phyloP scores from a whole-genome alignment of 495 filamentous ascomycete species.

The Annulohypoxylon stygium region DNA sequence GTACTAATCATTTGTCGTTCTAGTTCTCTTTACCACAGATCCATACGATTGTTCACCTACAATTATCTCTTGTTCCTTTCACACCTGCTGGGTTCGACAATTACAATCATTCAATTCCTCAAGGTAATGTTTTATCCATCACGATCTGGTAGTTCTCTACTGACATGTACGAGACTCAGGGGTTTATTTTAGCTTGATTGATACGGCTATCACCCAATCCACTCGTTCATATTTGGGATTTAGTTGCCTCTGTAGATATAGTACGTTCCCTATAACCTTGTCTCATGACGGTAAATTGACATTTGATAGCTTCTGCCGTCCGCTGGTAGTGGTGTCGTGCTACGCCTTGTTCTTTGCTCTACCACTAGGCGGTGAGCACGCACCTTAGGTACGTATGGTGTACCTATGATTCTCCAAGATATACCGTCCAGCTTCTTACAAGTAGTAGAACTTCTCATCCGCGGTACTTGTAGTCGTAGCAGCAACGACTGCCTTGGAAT shows the following conservation, averaged over 20 bases:
- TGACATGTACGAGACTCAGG: too few relatives aligned
- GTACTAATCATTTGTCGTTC: too few relatives aligned
- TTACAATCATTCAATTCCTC: too few relatives aligned
- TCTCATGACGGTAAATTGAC: background rate
- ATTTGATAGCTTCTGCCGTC: background rate
- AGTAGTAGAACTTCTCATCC: background rate
- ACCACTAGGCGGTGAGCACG: background rate
- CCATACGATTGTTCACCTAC: too few relatives aligned
- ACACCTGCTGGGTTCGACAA: too few relatives aligned
- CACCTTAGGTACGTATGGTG: background rate
- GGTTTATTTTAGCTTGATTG: too few relatives aligned
- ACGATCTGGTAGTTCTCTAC: too few relatives aligned
- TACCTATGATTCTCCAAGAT: background rate
- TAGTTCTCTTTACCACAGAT: too few relatives aligned
- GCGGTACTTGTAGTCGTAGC: background rate
- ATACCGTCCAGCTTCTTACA: background rate
- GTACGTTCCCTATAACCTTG: background rate
- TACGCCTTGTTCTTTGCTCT: background rate
- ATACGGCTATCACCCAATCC: too few relatives aligned
- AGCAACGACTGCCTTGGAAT: background rate
- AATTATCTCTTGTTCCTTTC: too few relatives aligned
- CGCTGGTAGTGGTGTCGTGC: background rate
- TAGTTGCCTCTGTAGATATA: background rate
- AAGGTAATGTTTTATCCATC: too few relatives aligned
- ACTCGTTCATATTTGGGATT: too few relatives aligned